Percentiles rank a stretch among this genome's conserved stretches.
Conservation (phyloP, 2,329 filamentous ascomycete genomes). For the Lachnellula cervina region DNA sequence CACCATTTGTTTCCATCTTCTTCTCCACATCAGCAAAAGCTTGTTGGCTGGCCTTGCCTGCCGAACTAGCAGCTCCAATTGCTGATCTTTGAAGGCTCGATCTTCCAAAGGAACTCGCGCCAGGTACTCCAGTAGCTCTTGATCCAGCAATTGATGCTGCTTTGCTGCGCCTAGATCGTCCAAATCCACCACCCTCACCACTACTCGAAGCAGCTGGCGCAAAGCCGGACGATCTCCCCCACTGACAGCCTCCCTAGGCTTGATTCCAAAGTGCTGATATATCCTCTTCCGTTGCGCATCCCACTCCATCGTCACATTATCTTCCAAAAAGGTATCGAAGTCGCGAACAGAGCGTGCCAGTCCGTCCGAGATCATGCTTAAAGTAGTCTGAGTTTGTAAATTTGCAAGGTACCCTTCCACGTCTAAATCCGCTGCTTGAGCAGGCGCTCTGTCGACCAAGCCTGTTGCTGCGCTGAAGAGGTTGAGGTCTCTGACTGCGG, state of each 20-base stretch:
- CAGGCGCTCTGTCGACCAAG: constrained; percentile 40
- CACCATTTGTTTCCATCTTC: constrained; percentile 44
- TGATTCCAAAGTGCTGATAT: constrained; percentile 94
- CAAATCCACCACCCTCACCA: constrained; percentile 54
- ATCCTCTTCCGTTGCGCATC: constrained; percentile 88
- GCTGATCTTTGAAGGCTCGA: constrained; percentile 77
- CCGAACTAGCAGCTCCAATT: constrained; percentile 71
- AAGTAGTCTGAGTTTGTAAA: constrained; percentile 82
- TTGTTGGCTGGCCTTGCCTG: constrained; percentile 52
- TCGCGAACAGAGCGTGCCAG: constrained; percentile 83
- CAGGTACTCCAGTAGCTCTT: constrained; percentile 25
- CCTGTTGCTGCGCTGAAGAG: constrained; percentile 59
- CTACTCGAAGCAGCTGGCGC: constrained; percentile 34
- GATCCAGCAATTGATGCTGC: constrained; percentile 33
- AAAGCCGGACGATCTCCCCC: constrained; percentile 22
- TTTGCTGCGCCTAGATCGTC: constrained; percentile 52
- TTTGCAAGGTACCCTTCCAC: constrained; percentile 77
- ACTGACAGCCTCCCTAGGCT: constrained; percentile 46
- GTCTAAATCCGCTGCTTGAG: constrained; percentile 52
- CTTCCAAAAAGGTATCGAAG: constrained; percentile 90
- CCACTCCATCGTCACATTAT: constrained; percentile 94
- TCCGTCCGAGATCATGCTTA: constrained; percentile 89
- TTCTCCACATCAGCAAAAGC: constrained; percentile 65
- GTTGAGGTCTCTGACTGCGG: constrained; percentile 81
- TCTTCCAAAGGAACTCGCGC: constrained; percentile 58